These are phyloP conservation scores for Kuraishia molischiana DNA, from an alignment of 805 yeast genomes.

Conservation along the genomic window DNA sequence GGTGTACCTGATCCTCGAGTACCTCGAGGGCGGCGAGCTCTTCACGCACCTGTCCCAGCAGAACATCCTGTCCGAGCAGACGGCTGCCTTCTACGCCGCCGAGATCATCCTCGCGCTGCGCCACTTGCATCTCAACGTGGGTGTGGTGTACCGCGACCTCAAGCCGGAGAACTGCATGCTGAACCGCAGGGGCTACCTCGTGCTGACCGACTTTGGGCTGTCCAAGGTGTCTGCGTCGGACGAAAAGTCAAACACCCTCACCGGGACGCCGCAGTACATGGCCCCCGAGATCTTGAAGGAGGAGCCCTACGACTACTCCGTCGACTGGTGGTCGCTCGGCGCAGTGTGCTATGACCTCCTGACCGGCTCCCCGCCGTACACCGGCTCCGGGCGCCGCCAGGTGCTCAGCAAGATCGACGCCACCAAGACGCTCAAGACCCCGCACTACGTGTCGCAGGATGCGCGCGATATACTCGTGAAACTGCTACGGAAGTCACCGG, in stretches of 20 bases:
- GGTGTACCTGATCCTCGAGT: slow-evolving; percentile 68
- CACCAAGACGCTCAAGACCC: slow-evolving; percentile 54
- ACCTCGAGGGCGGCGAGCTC: slow-evolving; percentile 84
- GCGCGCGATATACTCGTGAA: slow-evolving; percentile 68
- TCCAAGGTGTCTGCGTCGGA: slow-evolving; percentile 48
- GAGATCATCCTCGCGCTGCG: slow-evolving; percentile 70
- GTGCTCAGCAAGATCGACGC: slow-evolving; percentile 64
- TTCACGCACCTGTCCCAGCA: slow-evolving; percentile 50
- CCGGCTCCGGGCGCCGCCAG: slow-evolving; percentile 69
- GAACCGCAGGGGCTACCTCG: slow-evolving; percentile 69
- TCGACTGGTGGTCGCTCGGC: slow-evolving; percentile 92
- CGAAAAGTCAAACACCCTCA: slow-evolving; percentile 36
- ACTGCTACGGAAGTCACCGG: slow-evolving; percentile 59
- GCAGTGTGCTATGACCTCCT: slow-evolving; percentile 72
- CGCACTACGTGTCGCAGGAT: slow-evolving; percentile 68
- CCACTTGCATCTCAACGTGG: slow-evolving; percentile 61
- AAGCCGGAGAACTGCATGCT: slow-evolving; percentile 86
- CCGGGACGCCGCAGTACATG: slow-evolving; percentile 79
- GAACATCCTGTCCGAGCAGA: slow-evolving; percentile 43
- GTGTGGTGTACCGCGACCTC: slow-evolving; percentile 79
- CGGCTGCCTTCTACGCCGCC: slow-evolving; percentile 70
- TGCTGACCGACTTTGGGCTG: slow-evolving; percentile 80
- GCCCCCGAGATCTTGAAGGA: slow-evolving; percentile 86
- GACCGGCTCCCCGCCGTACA: slow-evolving; percentile 83
- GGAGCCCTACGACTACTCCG: slow-evolving; percentile 63